Evolutionary conservation across 1,284 basidiomycete genomes (phyloP).

Genomic region (Cystobasidium sp.): DNA sequence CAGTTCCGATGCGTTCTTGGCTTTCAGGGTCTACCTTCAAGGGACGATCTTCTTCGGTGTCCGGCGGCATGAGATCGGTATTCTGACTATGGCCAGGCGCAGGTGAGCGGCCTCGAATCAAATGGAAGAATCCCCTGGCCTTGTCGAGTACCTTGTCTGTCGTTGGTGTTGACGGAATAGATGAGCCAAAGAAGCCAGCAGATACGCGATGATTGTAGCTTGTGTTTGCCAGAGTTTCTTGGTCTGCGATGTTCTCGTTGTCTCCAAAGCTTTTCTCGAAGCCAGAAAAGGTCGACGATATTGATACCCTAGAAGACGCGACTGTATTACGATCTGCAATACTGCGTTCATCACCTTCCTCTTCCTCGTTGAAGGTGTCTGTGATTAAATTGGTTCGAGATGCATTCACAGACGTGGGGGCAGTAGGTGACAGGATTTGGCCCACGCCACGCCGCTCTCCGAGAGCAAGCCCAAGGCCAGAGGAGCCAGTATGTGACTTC

Average conservation of each 20-base stretch:
- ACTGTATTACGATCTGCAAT: slow-evolving; percentile 16
- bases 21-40: background rate
- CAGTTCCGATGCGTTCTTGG: background rate
- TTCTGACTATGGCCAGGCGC: background rate
- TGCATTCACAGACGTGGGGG: slow-evolving; percentile 1
- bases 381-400: slow-evolving; percentile 27
- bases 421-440: slow-evolving; percentile 18
- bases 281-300: slow-evolving; percentile 40
- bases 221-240: slow-evolving; percentile 17
- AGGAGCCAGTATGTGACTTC: background rate
- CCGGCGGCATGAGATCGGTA: background rate
- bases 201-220: slow-evolving; percentile 9
- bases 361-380: slow-evolving; percentile 24
- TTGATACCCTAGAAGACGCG: slow-evolving; percentile 32
- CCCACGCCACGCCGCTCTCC: slow-evolving; percentile 3
- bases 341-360: slow-evolving; percentile 26
- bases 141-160: slow-evolving; percentile 36
- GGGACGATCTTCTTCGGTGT: background rate
- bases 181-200: slow-evolving; percentile 15
- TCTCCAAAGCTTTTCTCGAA: slow-evolving; percentile 10
- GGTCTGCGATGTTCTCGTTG: slow-evolving; percentile 12
- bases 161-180: slow-evolving; percentile 28
- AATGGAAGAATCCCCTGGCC: slow-evolving; percentile 32
- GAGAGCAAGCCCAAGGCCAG: background rate
- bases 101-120: slow-evolving; percentile 19